phyloP scores from a whole-genome alignment of 1,284 basidiomycete species.

The Peniophora sp. region DNA sequence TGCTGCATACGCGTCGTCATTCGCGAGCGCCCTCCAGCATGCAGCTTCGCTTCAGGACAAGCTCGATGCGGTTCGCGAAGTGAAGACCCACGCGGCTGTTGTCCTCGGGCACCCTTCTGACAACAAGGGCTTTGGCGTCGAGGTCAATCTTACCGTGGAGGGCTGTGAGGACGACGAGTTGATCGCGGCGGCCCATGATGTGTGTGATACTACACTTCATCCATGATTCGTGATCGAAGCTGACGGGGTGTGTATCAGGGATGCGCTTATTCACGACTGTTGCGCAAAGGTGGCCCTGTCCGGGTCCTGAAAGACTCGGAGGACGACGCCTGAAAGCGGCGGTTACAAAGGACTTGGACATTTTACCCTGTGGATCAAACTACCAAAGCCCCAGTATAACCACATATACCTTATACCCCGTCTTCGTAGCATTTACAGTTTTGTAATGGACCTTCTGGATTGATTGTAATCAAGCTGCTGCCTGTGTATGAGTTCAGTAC shows the following conservation, averaged over 20 bases:
- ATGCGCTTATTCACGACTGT: not conserved
- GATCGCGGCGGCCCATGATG: not conserved
- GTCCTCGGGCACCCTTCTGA: not conserved
- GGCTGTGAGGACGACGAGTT: not conserved
- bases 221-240: not conserved
- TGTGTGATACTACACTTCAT: too few relatives aligned
- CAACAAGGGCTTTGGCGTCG: not conserved
- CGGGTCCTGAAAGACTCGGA: not conserved
- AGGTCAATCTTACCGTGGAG: not conserved
- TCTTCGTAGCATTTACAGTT: not conserved
- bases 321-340: not conserved
- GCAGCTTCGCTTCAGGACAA: not conserved
- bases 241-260: not conserved
- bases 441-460: not conserved
- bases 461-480: not conserved
- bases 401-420: not conserved
- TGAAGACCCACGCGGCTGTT: not conserved
- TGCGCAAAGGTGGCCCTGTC: not conserved
- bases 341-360: too few relatives aligned
- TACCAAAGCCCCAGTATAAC: not conserved
- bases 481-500: not conserved
- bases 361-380: not conserved
- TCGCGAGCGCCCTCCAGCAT: not conserved
- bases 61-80: not conserved
- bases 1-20: slow-evolving; percentile 23